Conservation (phyloP, 2,329 filamentous ascomycete species). For the Apiospora sp. region DNA sequence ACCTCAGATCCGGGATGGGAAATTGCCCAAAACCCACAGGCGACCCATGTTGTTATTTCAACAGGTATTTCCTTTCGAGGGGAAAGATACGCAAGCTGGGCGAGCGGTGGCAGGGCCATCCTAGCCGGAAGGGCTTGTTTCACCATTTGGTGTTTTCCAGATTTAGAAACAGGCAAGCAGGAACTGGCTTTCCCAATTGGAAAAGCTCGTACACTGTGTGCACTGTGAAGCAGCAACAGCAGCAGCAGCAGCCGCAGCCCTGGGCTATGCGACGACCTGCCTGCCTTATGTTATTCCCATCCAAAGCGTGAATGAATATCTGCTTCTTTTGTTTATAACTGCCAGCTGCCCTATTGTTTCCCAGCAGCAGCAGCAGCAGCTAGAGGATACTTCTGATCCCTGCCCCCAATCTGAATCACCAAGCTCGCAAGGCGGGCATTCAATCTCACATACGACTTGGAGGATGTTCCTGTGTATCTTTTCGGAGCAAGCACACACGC, state of each 20-base stretch:
- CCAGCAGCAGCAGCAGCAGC: not conserved
- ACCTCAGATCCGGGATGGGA: slow-evolving; percentile 16
- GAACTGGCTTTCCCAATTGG: slow-evolving; percentile 8
- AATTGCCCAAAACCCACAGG: slow-evolving; percentile 14
- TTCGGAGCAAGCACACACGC: not conserved
- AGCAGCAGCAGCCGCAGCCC: not conserved
- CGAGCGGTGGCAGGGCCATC: slow-evolving; percentile 4
- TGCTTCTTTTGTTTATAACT: not conserved
- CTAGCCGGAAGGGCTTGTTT: slow-evolving; percentile 15
- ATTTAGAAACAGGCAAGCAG: slow-evolving; percentile 9
- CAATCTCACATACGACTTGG: not conserved
- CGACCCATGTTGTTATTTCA: slow-evolving; percentile 2
- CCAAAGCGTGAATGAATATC: too few relatives aligned
- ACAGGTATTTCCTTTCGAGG: not conserved
- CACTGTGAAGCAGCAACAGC: not conserved
- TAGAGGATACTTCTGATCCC: not conserved
- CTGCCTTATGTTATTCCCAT: too few relatives aligned
- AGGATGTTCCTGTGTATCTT: slow-evolving; percentile 3
- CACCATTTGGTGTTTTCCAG: slow-evolving; percentile 17
- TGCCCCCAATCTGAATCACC: not conserved
- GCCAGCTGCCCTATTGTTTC: not conserved
- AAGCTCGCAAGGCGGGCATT: not conserved
- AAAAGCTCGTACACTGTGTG: not conserved
- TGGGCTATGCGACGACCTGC: not conserved
- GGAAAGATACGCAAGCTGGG: not conserved